Evolutionary conservation across 305 asterid species (phyloP), one percentile per base, ranked within the genome.

Genomic region (Plantago lanceolata): DNA sequence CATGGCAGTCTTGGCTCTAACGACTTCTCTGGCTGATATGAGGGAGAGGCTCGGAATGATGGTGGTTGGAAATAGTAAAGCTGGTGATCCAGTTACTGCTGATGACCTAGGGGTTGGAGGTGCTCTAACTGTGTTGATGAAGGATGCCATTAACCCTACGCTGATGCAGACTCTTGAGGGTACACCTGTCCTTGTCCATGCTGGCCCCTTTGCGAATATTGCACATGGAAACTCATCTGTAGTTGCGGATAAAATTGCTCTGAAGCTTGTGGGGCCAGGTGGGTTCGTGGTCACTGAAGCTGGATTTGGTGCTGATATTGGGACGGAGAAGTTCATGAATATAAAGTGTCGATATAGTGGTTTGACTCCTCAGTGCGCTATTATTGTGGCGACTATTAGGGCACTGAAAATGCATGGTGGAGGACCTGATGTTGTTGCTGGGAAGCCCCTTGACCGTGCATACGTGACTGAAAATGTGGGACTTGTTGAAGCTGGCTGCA

Each of bases 391-490:
- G 26, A 92, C 97, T 17, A 76, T 92, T 51, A 79, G 98, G 82
- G 97, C 98, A 57, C 95, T 89, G 44, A 92, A 92, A 61, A 92
- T 92, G 98, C 97, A 92, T 1, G 98, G 98, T 44, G 97, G 98
- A 35, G 98, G 98, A 43, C 98, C 97, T 20, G 83, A 75, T 37
- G 98, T 92, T 47, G 88, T 81, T 13, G 97, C 98, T 52, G 98
- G 98, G 71, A 89, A 71, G 84, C 94, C 98, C 64, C 96, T 92
- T 43, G 96, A 87, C 65, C 89, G 76, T 44, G 95, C 98, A 55
- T 92, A 92, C 70, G 85, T 85, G 57, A 85, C 91, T 6, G 98
- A 92, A 79, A 89, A 92, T 58, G 85, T 84, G 59, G 63, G 80
- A 67, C 96, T 92, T 35, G 98, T 92, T 67, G 97, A 92, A 80